phyloP scores from a whole-genome alignment of 2,329 filamentous ascomycete genomes.

The Ophiosphaerella herpotricha region DNA sequence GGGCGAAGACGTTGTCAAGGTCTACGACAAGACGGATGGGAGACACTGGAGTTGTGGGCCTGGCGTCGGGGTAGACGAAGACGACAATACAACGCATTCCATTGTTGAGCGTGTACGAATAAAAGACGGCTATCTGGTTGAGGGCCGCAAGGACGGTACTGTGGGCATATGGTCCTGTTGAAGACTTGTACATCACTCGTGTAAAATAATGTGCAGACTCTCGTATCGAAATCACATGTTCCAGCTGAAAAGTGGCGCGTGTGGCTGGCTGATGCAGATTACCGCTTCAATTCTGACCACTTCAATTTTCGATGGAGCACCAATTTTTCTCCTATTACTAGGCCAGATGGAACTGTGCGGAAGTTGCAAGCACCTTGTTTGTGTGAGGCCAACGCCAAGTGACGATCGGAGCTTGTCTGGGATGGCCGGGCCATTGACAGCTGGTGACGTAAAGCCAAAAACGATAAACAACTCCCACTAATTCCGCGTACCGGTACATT shows the following conservation, averaged over 20 bases:
- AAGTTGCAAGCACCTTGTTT: conserved; percentile 15
- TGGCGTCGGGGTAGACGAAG: conserved; percentile 69
- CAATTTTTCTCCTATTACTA: no score
- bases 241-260: no score
- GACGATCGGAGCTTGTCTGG: conserved; percentile 13
- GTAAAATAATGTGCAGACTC: background rate
- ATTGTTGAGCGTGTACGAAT: conserved; percentile 83
- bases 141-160: conserved; percentile 84
- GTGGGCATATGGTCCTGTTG: conserved; percentile 78
- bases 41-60: conserved; percentile 96
- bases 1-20: conserved; percentile 91
- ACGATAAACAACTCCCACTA: conserved; percentile 23
- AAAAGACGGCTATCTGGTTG: conserved; percentile 90
- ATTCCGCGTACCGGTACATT: background rate
- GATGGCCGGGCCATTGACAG: conserved; percentile 4
- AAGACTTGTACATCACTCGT: conserved; percentile 14
- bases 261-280: no score
- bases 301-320: background rate
- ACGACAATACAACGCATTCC: conserved; percentile 60
- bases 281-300: no score
- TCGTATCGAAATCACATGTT: background rate
- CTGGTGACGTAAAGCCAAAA: conserved; percentile 22
- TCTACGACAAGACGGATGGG: conserved; percentile 97
- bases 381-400: conserved; percentile 1
- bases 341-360: conserved; percentile 16